Evolutionary conservation across 2,329 filamentous ascomycete species (phyloP).

Genomic region (Aspergillus arachidicola): DNA sequence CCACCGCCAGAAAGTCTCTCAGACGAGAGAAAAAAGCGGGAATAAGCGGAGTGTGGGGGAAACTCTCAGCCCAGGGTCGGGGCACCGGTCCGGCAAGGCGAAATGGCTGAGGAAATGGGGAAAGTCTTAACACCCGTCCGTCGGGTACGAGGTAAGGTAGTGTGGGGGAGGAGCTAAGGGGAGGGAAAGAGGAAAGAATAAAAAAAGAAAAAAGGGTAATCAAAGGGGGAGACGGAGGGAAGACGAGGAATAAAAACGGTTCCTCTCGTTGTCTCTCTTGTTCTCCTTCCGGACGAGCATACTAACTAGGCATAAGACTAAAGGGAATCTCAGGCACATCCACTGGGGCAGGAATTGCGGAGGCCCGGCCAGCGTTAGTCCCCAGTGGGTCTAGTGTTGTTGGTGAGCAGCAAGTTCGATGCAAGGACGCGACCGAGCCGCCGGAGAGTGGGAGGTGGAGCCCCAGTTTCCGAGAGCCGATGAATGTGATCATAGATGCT

Average conservation of each 20-base stretch:
- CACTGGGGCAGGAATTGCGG: conserved; percentile 13
- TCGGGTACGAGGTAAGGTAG: conserved; percentile 9
- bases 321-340: conserved; percentile 16
- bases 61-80: conserved; percentile 29
- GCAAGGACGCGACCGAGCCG: conserved; percentile 21
- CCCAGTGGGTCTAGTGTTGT: conserved; percentile 17
- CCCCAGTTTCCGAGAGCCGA: conserved; percentile 25
- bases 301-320: conserved; percentile 10
- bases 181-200: conserved; percentile 13
- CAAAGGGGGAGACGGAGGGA: conserved; percentile 16
- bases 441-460: conserved; percentile 21
- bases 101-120: conserved; percentile 17
- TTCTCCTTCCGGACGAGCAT: conserved; percentile 5
- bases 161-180: conserved; percentile 10
- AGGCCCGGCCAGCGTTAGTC: conserved; percentile 17
- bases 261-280: neutral
- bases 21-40: conserved; percentile 15
- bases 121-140: neutral
- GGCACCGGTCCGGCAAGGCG: conserved; percentile 33
- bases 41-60: conserved; percentile 42
- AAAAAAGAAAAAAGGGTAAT: conserved; percentile 21
- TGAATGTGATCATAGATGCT: conserved; percentile 16
- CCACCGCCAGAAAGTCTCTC: neutral
- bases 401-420: conserved; percentile 7
- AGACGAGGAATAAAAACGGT: conserved; percentile 27